A percentile compares a stretch with the other conserved stretches of the same genome.
These are phyloP conservation scores for Alnus rubra DNA, from an alignment of 306 rosid genomes.

Conservation along the genomic window DNA sequence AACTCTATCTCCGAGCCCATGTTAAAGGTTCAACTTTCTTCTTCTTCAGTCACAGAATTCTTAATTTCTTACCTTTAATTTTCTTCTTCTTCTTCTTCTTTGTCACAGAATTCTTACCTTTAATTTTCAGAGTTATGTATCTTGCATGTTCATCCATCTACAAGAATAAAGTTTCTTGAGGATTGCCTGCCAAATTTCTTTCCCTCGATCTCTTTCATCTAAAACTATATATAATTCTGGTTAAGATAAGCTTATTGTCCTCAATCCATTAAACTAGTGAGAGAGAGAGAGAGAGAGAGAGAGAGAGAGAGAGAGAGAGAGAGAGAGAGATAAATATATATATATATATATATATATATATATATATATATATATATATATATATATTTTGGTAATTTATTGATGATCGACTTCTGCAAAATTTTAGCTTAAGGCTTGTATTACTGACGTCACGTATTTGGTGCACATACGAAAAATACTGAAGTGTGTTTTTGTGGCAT, in stretches of 20 bases:
- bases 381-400: too few relatives aligned
- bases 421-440: neutral
- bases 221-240: neutral
- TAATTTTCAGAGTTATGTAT: neutral
- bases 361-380: too few relatives aligned
- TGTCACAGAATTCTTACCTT: neutral
- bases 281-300: too few relatives aligned
- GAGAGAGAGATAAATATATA: too few relatives aligned
- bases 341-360: too few relatives aligned
- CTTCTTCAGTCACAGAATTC: neutral
- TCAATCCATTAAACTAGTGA: too few relatives aligned
- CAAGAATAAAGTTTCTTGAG: too few relatives aligned
- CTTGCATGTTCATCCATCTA: neutral
- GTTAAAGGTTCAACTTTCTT: constrained; percentile 64
- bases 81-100: neutral
- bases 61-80: neutral
- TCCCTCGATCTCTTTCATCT: neutral
- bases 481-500: constrained; percentile 11
- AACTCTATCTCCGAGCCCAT: constrained; percentile 71
- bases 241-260: too few relatives aligned
- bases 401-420: too few relatives aligned
- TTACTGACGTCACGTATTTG: neutral
- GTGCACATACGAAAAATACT: constrained; percentile 19
- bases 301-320: too few relatives aligned
- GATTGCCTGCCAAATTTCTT: neutral